phyloP scores from a whole-genome alignment of 202 grass and related monocot species.

The Setaria italica region DNA sequence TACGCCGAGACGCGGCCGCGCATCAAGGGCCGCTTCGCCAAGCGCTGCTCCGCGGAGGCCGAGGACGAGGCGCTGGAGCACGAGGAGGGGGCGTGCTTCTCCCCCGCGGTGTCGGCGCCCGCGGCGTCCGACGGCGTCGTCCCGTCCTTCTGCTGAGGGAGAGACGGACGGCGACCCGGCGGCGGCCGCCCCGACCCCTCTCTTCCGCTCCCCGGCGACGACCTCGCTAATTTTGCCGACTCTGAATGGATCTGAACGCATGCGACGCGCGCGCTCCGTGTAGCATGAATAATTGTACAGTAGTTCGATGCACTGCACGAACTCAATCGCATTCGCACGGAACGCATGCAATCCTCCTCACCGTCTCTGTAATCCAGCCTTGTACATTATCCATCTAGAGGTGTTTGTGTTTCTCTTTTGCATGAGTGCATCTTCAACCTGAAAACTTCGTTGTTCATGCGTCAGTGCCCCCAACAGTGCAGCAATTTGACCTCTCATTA shows the following conservation, averaged over 20 bases:
- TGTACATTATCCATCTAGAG: constrained; percentile 34
- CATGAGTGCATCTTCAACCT: background rate
- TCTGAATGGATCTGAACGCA: background rate
- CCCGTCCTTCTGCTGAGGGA: constrained; percentile 59
- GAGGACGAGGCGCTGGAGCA: constrained; percentile 49
- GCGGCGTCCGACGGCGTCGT: constrained; percentile 61
- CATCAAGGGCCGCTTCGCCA: constrained; percentile 83
- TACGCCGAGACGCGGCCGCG: constrained; percentile 84
- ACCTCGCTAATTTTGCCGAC: constrained; percentile 33
- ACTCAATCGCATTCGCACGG: constrained; percentile 1
- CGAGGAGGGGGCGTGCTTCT: constrained; percentile 43
- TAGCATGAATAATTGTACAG: constrained; percentile 53
- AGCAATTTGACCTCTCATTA: background rate
- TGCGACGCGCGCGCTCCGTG: constrained; percentile 33
- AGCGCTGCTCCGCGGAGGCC: constrained; percentile 44
- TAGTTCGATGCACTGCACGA: constrained; percentile 25
- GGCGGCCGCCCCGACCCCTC: background rate
- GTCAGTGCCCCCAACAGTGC: background rate
- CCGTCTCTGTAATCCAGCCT: background rate
- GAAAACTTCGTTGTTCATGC: background rate
- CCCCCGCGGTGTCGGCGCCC: constrained; percentile 47
- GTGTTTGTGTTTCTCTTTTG: background rate
- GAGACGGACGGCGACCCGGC: background rate
- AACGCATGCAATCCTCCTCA: constrained; percentile 7
- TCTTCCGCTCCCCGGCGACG: background rate